These are phyloP conservation scores for Starmerella davenportii DNA, from an alignment of 805 yeast species.

Conservation along the genomic window DNA sequence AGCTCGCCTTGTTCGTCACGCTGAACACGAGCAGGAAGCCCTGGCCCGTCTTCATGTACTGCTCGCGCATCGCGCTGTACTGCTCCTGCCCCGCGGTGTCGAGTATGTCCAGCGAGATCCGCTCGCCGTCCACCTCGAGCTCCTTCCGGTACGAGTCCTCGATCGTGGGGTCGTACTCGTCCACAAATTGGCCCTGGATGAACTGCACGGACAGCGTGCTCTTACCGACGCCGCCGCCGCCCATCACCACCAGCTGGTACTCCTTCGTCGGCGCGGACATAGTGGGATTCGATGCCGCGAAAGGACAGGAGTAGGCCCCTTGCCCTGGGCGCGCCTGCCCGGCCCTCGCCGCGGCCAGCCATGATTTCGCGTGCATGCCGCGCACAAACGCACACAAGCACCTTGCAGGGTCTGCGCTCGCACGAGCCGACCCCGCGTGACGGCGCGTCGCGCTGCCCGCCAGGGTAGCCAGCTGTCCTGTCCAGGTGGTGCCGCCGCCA, in stretches of 20 bases:
- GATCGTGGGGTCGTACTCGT: conserved; percentile 95
- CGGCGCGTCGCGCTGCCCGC: no score
- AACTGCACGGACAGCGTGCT: conserved; percentile 89
- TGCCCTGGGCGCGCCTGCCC: not conserved
- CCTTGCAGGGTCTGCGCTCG: no score
- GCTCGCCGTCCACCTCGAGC: conserved; percentile 64
- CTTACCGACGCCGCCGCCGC: conserved; percentile 98
- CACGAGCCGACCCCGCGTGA: no score
- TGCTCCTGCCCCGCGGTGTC: conserved; percentile 99
- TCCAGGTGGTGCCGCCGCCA: no score
- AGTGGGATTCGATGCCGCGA: not conserved
- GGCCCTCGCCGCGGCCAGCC: no score
- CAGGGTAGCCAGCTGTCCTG: no score
- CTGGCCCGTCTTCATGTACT: conserved; percentile 90
- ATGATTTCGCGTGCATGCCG: no score
- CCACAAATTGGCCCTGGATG: conserved; percentile 87
- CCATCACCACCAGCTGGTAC: conserved; percentile 86
- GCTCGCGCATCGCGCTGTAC: conserved; percentile 82
- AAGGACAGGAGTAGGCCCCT: not conserved
- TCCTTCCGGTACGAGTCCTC: conserved; percentile 64
- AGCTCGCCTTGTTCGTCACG: conserved; percentile 62
- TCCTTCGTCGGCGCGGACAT: conserved; percentile 29
- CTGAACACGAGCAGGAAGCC: conserved; percentile 80
- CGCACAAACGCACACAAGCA: no score
- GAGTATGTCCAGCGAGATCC: conserved; percentile 64